Base-by-base conservation (phyloP, 2,329 filamentous ascomycete genomes). In the Neocatenulostroma microsporum region DNA sequence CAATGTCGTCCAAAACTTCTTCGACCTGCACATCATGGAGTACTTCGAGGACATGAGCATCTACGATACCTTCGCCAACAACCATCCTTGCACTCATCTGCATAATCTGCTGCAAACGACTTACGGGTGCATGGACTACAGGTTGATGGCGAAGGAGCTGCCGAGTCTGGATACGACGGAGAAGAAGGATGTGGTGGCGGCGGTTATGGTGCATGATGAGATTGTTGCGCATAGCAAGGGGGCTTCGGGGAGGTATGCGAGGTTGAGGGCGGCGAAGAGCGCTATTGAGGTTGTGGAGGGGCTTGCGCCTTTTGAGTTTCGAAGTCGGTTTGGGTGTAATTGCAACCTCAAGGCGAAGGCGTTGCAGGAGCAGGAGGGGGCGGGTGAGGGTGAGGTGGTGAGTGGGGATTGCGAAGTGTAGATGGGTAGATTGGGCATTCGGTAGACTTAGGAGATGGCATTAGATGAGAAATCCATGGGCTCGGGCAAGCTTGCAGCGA, bases 41-140 rank as follows among this genome's bases (percentile, higher is more conserved):
- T 94, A 79, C 63, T 96, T 96, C 57, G 68, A 74, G 34, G 82
- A 95, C 59, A 94, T 96, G 79, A 67, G 70, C 3, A 72, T 91
- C 25, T 46, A 94, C 59, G 87, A 96, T 58, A 76, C 76, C 0
- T 95, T 84, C 57, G 87, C 86, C 2, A 85, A 82, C 51, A 83
- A 83, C 21, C 88, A 96, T 49, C 89, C 89, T 0, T 60, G 61
- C 52, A 94, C 84, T 0, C 76, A 75, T 27, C 69, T 94, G 1
- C 67, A 76, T 26, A 76, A 76, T 29, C 67, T 76, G 42, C 66
- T 95, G 41, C 67, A 74, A 7, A 67, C 70, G 9, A 69, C 75
- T 9, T 79, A 86, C 42, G 74, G 70, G 19, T 95, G 89, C 58
- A 62, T 52, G 9, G 65, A 76, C 15, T 78, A 73, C 57, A 68